These are phyloP conservation scores for Cruciata laevipes DNA, from an alignment of 257 asterid genomes.

Conservation along the genomic window DNA sequence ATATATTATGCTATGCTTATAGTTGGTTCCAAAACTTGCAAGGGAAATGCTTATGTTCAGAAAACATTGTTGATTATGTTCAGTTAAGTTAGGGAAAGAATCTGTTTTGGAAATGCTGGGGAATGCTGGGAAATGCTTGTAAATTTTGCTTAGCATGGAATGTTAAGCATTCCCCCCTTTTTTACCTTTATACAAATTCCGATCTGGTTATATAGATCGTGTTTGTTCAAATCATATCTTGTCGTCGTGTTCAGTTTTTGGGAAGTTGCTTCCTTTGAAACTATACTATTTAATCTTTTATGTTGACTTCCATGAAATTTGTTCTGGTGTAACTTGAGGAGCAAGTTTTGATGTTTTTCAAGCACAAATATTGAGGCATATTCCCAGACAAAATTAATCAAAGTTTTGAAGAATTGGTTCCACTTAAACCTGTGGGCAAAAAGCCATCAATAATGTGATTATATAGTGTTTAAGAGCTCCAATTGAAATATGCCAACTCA, in stretches of 20 bases:
- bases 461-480: not conserved
- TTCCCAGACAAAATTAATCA: not conserved
- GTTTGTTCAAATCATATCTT: no score
- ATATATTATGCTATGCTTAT: not conserved
- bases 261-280: not conserved
- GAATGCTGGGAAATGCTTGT: slow-evolving; percentile 12
- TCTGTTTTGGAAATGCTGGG: not conserved
- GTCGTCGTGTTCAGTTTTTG: not conserved
- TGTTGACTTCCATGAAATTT: not conserved
- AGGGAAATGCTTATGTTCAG: slow-evolving; percentile 13
- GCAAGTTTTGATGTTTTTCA: not conserved
- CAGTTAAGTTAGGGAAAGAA: not conserved
- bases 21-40: slow-evolving; percentile 18
- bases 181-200: not conserved
- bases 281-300: not conserved
- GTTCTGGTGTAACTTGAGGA: not conserved
- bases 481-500: not conserved
- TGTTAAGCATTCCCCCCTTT: not conserved
- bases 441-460: not conserved
- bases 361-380: not conserved
- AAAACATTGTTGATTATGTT: slow-evolving; percentile 13
- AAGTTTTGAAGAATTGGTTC: not conserved
- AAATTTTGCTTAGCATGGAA: slow-evolving; percentile 14
- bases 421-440: not conserved
- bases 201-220: no score